These are phyloP conservation scores for Eutrema salsugineum DNA, from an alignment of 441 rosid genomes.

Conservation along the genomic window DNA sequence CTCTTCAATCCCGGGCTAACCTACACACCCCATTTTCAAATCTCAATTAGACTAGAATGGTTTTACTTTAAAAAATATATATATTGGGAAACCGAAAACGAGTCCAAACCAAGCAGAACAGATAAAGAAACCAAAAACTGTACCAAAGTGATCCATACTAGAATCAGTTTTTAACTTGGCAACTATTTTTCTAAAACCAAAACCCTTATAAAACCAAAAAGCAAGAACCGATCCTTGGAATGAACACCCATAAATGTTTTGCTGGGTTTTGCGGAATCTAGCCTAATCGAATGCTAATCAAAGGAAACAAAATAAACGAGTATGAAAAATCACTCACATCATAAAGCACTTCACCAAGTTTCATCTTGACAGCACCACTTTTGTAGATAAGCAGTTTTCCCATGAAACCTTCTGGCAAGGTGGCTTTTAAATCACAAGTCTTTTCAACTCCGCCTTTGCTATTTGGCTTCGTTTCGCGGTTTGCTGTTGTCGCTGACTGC, in stretches of 20 bases:
- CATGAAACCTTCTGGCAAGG: constrained; percentile 69
- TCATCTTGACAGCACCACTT: constrained; percentile 78
- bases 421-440: constrained; percentile 38
- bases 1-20: constrained; percentile 60
- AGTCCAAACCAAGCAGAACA: background rate
- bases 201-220: background rate
- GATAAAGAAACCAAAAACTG: background rate
- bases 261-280: background rate
- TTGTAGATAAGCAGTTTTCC: constrained; percentile 78
- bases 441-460: constrained; percentile 5
- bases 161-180: background rate
- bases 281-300: background rate
- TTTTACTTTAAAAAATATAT: background rate
- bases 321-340: constrained; percentile 52
- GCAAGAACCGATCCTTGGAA: background rate
- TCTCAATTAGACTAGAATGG: background rate
- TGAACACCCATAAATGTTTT: background rate
- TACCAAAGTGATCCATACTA: background rate
- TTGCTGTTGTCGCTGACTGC: constrained; percentile 34
- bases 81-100: background rate
- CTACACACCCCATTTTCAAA: constrained; percentile 38
- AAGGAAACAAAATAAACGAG: background rate
- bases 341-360: constrained; percentile 68
- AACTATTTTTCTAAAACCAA: background rate
- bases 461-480: constrained; percentile 22